Evolutionary conservation across 2,329 filamentous ascomycete genomes (phyloP), one percentile per base, ranked within the genome.

Genomic region (Exophiala aquamarina): DNA sequence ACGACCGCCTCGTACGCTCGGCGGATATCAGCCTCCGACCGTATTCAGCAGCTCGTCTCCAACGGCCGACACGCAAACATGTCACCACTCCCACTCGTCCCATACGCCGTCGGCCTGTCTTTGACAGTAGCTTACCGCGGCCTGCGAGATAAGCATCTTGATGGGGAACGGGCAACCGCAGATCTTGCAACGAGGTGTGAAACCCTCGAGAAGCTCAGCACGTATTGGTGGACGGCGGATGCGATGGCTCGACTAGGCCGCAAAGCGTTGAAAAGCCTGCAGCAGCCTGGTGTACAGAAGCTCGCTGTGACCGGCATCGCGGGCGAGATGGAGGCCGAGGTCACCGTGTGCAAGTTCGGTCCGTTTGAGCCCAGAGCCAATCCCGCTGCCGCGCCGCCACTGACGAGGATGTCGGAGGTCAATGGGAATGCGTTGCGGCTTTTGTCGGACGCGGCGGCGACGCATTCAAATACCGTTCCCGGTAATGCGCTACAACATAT

Each of bases 51-150:
- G 58, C 67, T 70, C 14, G 66, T 70, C 4, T 63, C 70, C 23
- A 59, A 67, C 10, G 54, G 47, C 13, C 32, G 43, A 31, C 50
- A 52, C 33, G 28, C 44, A 8, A 36, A 47, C 17, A 64, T 81
- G 1, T 70, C 77, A 18, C 75, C 76, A 1, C 62, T 81, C 3
- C 78, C 78, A 2, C 67, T 81, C 4, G 68, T 81, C 11, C 76
- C 78, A 3, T 82, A 81, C 54, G 74, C 77, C 3, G 68, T 81
- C 14, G 72, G 76, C 1, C 66, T 82, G 4, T 76, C 77, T 3
- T 69, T 81, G 50, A 75, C 75, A 2, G 77, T 81, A 1, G 74
- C 77, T 2, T 81, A 82, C 56, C 74, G 78, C 13, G 74, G 79
- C 46, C 72, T 79, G 35, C 76, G 78, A 18, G 40, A 73, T 74